Conservation (phyloP, 768 basidiomycete species). For the Boletus tomentosulus region DNA sequence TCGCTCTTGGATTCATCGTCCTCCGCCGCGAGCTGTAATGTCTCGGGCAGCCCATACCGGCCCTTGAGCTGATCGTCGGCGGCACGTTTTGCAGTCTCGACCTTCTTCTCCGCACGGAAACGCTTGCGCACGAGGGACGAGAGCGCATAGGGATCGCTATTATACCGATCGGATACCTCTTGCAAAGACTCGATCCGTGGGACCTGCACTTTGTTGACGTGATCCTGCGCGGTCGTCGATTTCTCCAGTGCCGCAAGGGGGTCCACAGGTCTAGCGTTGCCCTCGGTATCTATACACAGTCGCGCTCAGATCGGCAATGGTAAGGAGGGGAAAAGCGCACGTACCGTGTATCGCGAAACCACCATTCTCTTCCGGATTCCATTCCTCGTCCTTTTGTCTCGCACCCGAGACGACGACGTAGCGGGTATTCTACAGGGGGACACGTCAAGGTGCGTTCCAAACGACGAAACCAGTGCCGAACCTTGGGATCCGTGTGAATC, state of each 20-base stretch:
- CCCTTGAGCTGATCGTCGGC: conserved; percentile 70
- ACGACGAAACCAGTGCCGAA: conserved; percentile 25
- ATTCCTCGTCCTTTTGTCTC: conserved; percentile 91
- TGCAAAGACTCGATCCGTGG: conserved; percentile 82
- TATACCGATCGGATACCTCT: conserved; percentile 69
- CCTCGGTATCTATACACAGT: conserved; percentile 58
- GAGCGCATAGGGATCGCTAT: conserved; percentile 82
- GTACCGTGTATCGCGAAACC: conserved; percentile 85
- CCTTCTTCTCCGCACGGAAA: conserved; percentile 85
- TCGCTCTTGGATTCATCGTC: conserved; percentile 55
- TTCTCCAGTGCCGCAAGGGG: conserved; percentile 90
- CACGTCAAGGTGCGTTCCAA: neutral
- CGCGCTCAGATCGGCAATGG: neutral
- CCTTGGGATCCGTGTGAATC: conserved; percentile 96
- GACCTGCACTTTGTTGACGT: conserved; percentile 66
- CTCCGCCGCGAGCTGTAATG: conserved; percentile 61
- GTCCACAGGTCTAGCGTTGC: conserved; percentile 59
- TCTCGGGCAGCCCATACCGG: conserved; percentile 72
- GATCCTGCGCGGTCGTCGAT: conserved; percentile 70
- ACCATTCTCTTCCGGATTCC: conserved; percentile 95
- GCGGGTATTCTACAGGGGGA: conserved; percentile 63
- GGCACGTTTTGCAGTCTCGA: conserved; percentile 61
- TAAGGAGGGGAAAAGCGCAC: conserved; percentile 2
- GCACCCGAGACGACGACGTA: conserved; percentile 93
- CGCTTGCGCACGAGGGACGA: conserved; percentile 71